A percentile compares a stretch with the other conserved stretches of the same genome.
phyloP scores from a whole-genome alignment of 345 rosid genomes.

The Melaleuca quinquenervia region DNA sequence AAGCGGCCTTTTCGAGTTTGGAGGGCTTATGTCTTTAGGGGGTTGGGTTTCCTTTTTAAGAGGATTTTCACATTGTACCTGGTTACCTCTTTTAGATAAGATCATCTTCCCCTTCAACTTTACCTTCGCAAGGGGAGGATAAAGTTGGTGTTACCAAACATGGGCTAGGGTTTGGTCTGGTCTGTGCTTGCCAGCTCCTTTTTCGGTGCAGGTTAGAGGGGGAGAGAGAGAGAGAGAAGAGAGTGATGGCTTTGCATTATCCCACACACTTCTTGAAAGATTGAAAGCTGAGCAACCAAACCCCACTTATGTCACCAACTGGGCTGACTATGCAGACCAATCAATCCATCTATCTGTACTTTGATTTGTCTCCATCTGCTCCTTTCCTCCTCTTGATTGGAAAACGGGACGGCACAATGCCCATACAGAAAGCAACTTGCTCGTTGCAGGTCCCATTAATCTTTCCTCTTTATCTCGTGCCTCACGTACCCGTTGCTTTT shows the following conservation, averaged over 20 bases:
- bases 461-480: background rate
- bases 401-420: background rate
- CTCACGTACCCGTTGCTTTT: background rate
- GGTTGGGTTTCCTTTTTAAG: background rate
- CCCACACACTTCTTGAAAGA: background rate
- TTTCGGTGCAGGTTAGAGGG: background rate
- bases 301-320: background rate
- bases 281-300: background rate
- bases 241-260: background rate
- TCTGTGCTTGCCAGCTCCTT: conserved; percentile 15
- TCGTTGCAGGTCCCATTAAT: background rate
- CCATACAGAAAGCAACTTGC: background rate
- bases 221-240: background rate
- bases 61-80: background rate
- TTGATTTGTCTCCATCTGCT: conserved; percentile 12
- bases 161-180: background rate
- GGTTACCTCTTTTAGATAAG: background rate
- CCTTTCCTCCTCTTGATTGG: background rate
- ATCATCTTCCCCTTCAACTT: background rate
- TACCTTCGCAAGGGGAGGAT: background rate
- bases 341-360: conserved; percentile 7
- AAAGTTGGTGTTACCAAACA: background rate
- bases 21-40: background rate
- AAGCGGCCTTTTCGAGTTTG: background rate
- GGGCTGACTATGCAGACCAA: background rate